Conservation (phyloP, 2,329 filamentous ascomycete species). For the Colletotrichum cuscutae region DNA sequence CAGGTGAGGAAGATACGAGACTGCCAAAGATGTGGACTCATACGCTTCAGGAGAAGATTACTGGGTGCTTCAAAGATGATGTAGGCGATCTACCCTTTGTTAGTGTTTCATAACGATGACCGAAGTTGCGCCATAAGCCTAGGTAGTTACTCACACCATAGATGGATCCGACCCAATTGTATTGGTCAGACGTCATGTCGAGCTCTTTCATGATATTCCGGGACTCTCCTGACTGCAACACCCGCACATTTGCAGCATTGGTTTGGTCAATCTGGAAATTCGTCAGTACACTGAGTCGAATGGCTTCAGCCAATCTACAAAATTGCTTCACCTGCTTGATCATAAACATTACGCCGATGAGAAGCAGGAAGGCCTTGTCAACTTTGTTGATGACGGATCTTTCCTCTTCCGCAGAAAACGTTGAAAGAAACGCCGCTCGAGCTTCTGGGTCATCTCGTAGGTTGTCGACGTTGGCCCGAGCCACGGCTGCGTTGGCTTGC, state of each 20-base stretch:
- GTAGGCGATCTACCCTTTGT: conserved; percentile 45
- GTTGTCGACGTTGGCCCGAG: not conserved
- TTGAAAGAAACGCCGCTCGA: conserved; percentile 45
- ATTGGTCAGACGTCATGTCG: conserved; percentile 21
- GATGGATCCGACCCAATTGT: conserved; percentile 26
- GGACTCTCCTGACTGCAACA: conserved; percentile 51
- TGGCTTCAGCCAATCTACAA: not conserved
- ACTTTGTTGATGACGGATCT: conserved; percentile 52
- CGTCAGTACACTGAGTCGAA: not conserved
- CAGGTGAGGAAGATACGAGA: conserved; percentile 49
- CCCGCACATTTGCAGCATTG: conserved; percentile 53
- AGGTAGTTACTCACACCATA: not conserved
- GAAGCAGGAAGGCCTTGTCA: conserved; percentile 46
- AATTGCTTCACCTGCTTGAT: conserved; percentile 48
- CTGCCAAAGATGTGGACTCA: conserved; percentile 48
- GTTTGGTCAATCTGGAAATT: conserved; percentile 46
- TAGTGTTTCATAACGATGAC: not conserved
- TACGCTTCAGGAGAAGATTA: conserved; percentile 49
- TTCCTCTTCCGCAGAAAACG: conserved; percentile 51
- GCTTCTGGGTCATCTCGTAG: conserved; percentile 37
- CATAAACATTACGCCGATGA: conserved; percentile 53
- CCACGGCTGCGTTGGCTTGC: conserved; percentile 6
- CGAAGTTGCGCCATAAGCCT: too few species aligned
- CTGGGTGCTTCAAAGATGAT: conserved; percentile 52
- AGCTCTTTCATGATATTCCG: conserved; percentile 43